Base-by-base conservation (phyloP, 495 filamentous ascomycete species). In the Ramalina intermedia region DNA sequence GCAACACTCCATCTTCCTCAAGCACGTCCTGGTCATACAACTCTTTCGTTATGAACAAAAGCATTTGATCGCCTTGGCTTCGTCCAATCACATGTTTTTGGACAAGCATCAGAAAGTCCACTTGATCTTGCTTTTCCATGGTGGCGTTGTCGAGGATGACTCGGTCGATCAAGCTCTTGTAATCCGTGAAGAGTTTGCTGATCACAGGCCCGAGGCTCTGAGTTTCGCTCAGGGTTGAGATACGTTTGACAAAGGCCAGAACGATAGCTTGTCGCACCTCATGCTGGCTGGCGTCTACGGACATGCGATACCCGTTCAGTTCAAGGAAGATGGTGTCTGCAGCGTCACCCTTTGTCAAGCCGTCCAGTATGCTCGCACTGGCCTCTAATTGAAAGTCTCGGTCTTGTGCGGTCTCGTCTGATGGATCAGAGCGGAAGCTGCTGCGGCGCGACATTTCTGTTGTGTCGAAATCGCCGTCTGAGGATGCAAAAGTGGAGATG, bases 251-350 rank as follows among this genome's bases (percentile, higher is more conserved):
- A 60, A 96, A 89, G 0, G 87, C 85, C 18, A 80, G 76, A 6
- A 82, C 85, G 24, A 96, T 78, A 4, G 91, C 86, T 4, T 82
- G 83, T 21, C 90, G 85, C 51, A 96, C 84, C 62, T 88, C 80
- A 56, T 81, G 72, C 54, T 94, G 89, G 2, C 82, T 85, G 6
- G 91, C 93, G 59, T 99, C 87, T 52, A 81, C 83, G 20, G 79
- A 82, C 66, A 99, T 84, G 6, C 89, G 79, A 35, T 95, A 73
- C 55, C 84, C 82, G 66, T 83, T 91, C 38, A 99, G 80, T 61
- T 99, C 91, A 11, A 96, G 71, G 55, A 85, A 82, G 8, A 91
- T 87, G 11, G 83, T 82, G 58, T 91, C 85, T n/a, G 86, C 78
- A 37, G 85, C 77, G 44, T 82, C 80, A 13, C 71, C 71, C 41